phyloP scores from a whole-genome alignment of 257 asterid species.

The Avicennia marina region DNA sequence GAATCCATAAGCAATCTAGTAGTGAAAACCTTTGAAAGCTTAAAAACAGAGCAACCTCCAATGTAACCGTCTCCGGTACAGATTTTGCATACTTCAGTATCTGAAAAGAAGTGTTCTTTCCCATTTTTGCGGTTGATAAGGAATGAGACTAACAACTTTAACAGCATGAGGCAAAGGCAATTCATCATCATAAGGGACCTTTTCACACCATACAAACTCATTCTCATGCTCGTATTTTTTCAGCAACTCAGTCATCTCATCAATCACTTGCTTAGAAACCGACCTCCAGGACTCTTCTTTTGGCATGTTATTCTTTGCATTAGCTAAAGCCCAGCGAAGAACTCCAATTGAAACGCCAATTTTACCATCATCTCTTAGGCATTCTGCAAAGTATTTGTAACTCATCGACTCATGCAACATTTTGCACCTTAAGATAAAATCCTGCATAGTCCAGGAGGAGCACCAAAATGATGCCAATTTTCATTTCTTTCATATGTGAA shows the following conservation, averaged over 20 bases:
- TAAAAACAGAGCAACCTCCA: not conserved
- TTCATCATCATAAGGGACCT: constrained; percentile 25
- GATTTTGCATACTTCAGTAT: constrained; percentile 20
- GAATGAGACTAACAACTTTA: constrained; percentile 42
- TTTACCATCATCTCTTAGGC: constrained; percentile 41
- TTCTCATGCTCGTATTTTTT: constrained; percentile 58
- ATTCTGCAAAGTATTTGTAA: constrained; percentile 38
- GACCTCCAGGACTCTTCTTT: constrained; percentile 49
- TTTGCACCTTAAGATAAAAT: constrained; percentile 36
- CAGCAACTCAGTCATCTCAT: constrained; percentile 32
- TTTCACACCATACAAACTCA: constrained; percentile 54
- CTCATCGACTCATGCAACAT: constrained; percentile 46
- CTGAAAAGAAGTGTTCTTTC: constrained; percentile 33
- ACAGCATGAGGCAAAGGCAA: constrained; percentile 37
- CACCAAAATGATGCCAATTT: not conserved
- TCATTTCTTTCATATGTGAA: not conserved
- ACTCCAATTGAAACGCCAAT: constrained; percentile 47
- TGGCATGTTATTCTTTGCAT: constrained; percentile 30
- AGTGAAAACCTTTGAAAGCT: not conserved
- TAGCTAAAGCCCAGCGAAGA: constrained; percentile 41
- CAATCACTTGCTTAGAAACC: constrained; percentile 28
- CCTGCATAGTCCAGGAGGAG: constrained; percentile 33
- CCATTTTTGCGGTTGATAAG: constrained; percentile 39
- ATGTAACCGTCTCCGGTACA: constrained; percentile 2
- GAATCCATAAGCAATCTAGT: not conserved